Conservation (phyloP, 257 asterid species). For the Nicotiana tomentosiformis region DNA sequence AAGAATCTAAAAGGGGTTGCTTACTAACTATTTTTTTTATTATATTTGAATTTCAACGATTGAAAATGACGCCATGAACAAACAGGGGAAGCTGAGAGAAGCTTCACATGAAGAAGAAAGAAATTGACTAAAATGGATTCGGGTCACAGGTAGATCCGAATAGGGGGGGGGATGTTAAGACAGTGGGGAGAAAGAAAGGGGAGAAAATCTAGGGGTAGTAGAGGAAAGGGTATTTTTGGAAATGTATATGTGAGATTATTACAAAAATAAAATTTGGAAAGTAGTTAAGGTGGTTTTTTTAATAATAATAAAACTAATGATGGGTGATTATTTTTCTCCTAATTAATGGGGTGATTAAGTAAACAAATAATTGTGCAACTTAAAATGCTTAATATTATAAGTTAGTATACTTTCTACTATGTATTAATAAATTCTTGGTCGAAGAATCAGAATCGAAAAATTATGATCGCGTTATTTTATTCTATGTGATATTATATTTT, state of each 20-base stretch:
- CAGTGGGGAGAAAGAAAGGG: background rate
- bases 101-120: background rate
- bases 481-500: too few species aligned
- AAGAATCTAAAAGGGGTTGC: background rate
- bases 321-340: background rate
- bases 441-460: too few species aligned
- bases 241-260: background rate
- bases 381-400: background rate
- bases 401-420: background rate
- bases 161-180: background rate
- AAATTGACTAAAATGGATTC: background rate
- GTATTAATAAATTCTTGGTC: background rate
- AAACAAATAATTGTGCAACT: background rate
- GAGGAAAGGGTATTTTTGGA: background rate
- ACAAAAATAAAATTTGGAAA: background rate
- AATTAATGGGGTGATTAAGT: background rate
- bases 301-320: too few species aligned
- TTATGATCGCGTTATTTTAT: too few species aligned
- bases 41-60: background rate
- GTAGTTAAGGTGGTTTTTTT: background rate
- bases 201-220: background rate
- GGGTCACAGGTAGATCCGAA: background rate
- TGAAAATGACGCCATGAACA: constrained; percentile 6
- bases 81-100: background rate
- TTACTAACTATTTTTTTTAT: constrained; percentile 3